A percentile compares a stretch with the other conserved stretches of the same genome.
phyloP scores from a whole-genome alignment of 257 asterid genomes.

The Solanum chilense region DNA sequence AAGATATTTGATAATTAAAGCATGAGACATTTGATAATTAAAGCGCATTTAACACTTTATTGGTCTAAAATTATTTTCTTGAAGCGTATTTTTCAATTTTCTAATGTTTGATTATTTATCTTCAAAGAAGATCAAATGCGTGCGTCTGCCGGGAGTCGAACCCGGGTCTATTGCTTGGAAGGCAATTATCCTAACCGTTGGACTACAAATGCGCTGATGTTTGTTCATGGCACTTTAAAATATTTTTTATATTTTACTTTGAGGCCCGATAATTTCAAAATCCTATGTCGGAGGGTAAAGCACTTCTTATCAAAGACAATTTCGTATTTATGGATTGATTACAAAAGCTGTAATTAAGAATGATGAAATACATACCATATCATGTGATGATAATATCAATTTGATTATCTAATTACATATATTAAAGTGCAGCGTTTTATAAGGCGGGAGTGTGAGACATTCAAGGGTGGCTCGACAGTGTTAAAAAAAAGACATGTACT shows the following conservation, averaged over 20 bases:
- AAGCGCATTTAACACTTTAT: neutral
- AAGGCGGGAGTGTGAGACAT: neutral
- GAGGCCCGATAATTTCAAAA: neutral
- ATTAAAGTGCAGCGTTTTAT: neutral
- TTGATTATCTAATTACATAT: neutral
- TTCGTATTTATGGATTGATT: neutral
- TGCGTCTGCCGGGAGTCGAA: constrained; percentile 91
- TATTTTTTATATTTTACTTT: rapidly evolving
- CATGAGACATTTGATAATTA: neutral
- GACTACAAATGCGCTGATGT: constrained; percentile 51
- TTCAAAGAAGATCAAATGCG: constrained; percentile 2
- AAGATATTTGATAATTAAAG: neutral
- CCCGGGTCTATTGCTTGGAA: constrained; percentile 99
- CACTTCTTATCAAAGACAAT: neutral
- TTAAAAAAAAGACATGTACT: no score
- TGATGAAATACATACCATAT: no score
- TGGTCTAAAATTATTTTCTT: neutral
- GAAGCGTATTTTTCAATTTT: neutral
- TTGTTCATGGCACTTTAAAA: rapidly evolving
- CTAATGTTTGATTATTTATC: no score
- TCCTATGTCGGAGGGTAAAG: neutral
- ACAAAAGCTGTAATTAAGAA: neutral
- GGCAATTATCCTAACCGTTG: constrained; percentile 98
- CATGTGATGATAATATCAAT: neutral
- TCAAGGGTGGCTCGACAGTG: no score